Base-by-base conservation (phyloP, 177 flowering plant genomes). In the Vitis hybrid region DNA sequence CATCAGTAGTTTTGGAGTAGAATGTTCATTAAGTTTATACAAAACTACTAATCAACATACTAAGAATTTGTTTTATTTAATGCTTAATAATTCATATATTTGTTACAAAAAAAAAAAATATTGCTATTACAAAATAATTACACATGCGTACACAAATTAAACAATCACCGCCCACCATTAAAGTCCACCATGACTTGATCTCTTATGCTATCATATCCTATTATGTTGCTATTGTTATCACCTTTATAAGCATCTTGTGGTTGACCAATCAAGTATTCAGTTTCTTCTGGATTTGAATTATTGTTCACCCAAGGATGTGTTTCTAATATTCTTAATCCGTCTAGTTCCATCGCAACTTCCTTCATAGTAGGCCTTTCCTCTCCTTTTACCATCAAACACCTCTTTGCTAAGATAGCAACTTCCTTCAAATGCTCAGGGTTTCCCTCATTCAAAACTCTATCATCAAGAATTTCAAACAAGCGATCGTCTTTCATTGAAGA, bases 351-450 rank as follows among this genome's bases (percentile, higher is more conserved):
- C 23, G 60, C 69, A 15, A 65, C 58, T 51, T 51, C 58, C 58
- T 52, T 65, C 68, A 65, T 65, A 7, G 45, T 51, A 19, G 60
- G 68, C 68, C 68, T 65, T 11, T 65, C 45, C 45, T 65, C 68
- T 4, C 68, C 68, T 21, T 10, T 66, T 14, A 54, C 32, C 12
- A 14, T 26, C 58, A 66, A 32, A 12, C 69, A 66, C 4, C 21
- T 30, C 19, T 21, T 66, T 26, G 69, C 60, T 11, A 66, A n/a
- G 48, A 11, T 8, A 5, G 61, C 61, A 32, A 66, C 69, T 52
- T 66, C 49, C 39, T 26, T 55, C 4, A 66, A 0, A 10, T 66
- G 69, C 2, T 66, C 0, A 13, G 7, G 0, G 14, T 54, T 66
- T 32, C 50, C 50, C 12, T 66, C 69, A 14, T 55, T 66, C 12